These are phyloP conservation scores for Ophiostoma australiae DNA, from an alignment of 2,329 filamentous ascomycete genomes.

Conservation along the genomic window DNA sequence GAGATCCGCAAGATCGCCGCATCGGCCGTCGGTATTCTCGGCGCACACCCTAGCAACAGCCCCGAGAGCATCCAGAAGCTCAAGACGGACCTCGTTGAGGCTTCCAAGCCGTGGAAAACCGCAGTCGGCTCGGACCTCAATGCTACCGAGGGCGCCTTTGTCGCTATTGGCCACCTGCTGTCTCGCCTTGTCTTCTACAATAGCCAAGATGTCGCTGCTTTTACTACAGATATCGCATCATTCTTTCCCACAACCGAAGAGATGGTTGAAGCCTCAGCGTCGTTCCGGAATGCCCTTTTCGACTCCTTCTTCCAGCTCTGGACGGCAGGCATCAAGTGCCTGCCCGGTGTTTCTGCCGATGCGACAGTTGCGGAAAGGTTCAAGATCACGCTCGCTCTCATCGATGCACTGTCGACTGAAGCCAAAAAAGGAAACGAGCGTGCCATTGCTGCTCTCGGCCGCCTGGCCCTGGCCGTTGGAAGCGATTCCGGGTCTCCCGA, in stretches of 20 bases:
- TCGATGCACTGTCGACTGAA: slow-evolving; percentile 59
- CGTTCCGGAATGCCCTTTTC: slow-evolving; percentile 43
- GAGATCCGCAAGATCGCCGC: slow-evolving; percentile 62
- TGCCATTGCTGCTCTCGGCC: slow-evolving; percentile 75
- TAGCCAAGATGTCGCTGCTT: neutral
- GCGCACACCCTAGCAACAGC: slow-evolving; percentile 55
- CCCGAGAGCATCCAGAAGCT: slow-evolving; percentile 40
- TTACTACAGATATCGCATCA: neutral
- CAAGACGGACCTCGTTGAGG: slow-evolving; percentile 44
- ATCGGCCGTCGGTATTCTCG: slow-evolving; percentile 69
- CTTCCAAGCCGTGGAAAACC: slow-evolving; percentile 48
- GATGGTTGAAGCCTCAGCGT: slow-evolving; percentile 27
- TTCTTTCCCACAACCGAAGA: slow-evolving; percentile 27
- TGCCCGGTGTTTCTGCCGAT: slow-evolving; percentile 26
- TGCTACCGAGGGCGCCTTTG: slow-evolving; percentile 44
- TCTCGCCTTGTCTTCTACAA: slow-evolving; percentile 45
- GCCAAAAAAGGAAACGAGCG: slow-evolving; percentile 77
- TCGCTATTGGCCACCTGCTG: slow-evolving; percentile 43
- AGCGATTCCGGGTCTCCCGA: neutral
- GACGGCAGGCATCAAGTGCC: slow-evolving; percentile 40
- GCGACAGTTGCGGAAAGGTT: neutral
- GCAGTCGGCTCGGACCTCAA: slow-evolving; percentile 42
- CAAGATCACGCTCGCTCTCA: slow-evolving; percentile 42
- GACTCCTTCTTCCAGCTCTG: slow-evolving; percentile 44
- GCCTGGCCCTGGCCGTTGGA: slow-evolving; percentile 54